Conservation (phyloP, 371 early-diverging fungal genomes). For the Catenaria anguillulae region DNA sequence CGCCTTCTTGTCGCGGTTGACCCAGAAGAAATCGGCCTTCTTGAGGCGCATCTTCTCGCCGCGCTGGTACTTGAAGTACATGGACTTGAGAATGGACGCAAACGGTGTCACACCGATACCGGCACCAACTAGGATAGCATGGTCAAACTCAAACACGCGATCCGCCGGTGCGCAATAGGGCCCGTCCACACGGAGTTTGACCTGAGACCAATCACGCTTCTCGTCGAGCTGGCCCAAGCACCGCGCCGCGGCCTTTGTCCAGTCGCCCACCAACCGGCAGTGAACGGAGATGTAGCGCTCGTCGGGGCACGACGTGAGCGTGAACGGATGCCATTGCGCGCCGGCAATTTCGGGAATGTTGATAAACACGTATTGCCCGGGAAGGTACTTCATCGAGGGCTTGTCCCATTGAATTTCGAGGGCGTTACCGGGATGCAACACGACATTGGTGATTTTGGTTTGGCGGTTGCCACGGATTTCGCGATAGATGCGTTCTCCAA, state of each 20-base stretch:
- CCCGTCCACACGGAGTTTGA: slow-evolving; percentile 42
- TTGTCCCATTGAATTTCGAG: slow-evolving; percentile 51
- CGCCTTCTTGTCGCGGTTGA: no score
- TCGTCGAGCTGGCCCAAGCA: slow-evolving; percentile 24
- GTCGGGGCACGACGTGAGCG: slow-evolving; percentile 23
- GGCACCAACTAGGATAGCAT: slow-evolving; percentile 56
- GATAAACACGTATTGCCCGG: slow-evolving; percentile 58
- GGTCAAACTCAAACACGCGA: slow-evolving; percentile 71
- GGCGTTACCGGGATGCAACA: slow-evolving; percentile 51
- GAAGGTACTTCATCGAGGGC: slow-evolving; percentile 40
- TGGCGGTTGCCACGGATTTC: slow-evolving; percentile 26
- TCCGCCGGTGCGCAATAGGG: slow-evolving; percentile 77
- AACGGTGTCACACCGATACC: slow-evolving; percentile 73
- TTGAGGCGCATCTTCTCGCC: no score
- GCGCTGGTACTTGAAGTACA: slow-evolving; percentile 39
- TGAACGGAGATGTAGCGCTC: slow-evolving; percentile 24
- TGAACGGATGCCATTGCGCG: slow-evolving; percentile 31
- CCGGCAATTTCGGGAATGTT: slow-evolving; percentile 43
- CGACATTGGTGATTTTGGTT: slow-evolving; percentile 39
- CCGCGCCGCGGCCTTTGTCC: slow-evolving; percentile 20
- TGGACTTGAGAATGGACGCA: slow-evolving; percentile 48
- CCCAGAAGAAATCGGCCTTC: no score
- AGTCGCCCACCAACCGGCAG: slow-evolving; percentile 25
- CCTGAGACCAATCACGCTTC: slow-evolving; percentile 12
- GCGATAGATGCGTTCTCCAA: slow-evolving; percentile 41